A percentile compares a stretch with the other conserved stretches of the same genome.
These are phyloP conservation scores for Seiridium cupressi DNA, from an alignment of 2,329 filamentous ascomycete genomes.

Conservation along the genomic window DNA sequence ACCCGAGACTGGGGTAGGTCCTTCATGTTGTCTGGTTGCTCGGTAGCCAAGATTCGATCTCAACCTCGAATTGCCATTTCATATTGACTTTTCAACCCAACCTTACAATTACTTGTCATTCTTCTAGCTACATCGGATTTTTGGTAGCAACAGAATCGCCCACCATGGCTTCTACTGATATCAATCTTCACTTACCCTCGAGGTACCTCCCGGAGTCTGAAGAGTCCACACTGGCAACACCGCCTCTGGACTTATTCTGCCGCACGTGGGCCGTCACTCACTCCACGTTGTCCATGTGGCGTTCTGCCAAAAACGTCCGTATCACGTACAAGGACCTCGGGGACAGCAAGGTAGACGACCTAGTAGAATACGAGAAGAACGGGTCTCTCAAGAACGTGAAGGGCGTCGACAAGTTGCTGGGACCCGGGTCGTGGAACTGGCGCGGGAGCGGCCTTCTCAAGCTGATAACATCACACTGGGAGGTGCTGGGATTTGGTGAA, in stretches of 20 bases:
- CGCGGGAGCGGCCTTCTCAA: conserved; percentile 72
- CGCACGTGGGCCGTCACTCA: conserved; percentile 74
- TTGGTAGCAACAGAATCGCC: not conserved
- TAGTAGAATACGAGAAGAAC: conserved; percentile 58
- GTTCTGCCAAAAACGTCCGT: conserved; percentile 72
- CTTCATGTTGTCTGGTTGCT: not conserved
- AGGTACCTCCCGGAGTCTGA: conserved; percentile 38
- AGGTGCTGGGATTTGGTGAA: conserved; percentile 69
- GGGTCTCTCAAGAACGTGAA: conserved; percentile 57
- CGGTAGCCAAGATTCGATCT: not conserved
- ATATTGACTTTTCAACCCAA: not conserved
- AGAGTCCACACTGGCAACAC: conserved; percentile 35
- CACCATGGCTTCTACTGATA: not conserved
- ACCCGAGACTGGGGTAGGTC: not conserved
- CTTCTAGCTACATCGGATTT: not conserved
- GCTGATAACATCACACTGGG: conserved; percentile 76
- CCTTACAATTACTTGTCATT: not conserved
- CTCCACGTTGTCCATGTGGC: conserved; percentile 79
- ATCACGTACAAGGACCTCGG: conserved; percentile 69
- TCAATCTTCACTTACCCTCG: conserved; percentile 35
- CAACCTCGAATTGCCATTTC: not conserved
- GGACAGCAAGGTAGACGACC: conserved; percentile 60
- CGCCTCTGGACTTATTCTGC: conserved; percentile 57
- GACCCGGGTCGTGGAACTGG: conserved; percentile 65
- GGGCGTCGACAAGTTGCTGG: conserved; percentile 57